Conservation (phyloP, 768 basidiomycete genomes). For the Lactarius quietus region DNA sequence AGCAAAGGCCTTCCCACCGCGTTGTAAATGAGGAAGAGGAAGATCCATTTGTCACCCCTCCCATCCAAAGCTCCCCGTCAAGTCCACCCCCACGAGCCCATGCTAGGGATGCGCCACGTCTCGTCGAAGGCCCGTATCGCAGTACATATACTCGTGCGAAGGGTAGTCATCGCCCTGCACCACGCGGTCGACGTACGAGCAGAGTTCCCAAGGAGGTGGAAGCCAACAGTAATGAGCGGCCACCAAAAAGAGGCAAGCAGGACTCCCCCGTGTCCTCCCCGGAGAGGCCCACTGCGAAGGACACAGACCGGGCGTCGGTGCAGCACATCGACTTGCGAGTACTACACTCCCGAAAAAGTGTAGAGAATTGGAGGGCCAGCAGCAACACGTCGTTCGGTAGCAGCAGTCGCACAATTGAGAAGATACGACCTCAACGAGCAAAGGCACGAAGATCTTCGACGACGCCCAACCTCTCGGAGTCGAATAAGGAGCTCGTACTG, state of each 20-base stretch:
- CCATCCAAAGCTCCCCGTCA: background rate
- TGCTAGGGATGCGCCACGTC: conserved; percentile 26
- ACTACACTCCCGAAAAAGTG: conserved; percentile 7
- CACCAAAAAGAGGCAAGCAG: background rate
- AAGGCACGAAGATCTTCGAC: conserved; percentile 6
- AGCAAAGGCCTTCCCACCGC: background rate
- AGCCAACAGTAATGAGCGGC: conserved; percentile 10
- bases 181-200: conserved; percentile 11
- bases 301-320: conserved; percentile 6
- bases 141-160: conserved; percentile 28
- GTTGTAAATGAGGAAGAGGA: conserved; percentile 3
- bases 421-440: background rate
- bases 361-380: background rate
- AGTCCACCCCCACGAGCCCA: background rate
- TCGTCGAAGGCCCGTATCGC: conserved; percentile 29
- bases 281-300: background rate
- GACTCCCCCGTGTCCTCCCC: background rate
- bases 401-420: conserved; percentile 10
- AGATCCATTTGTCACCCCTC: conserved; percentile 16
- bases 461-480: conserved; percentile 23
- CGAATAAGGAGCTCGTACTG: conserved; percentile 26
- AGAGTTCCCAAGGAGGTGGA: conserved; percentile 14
- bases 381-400: conserved; percentile 2
- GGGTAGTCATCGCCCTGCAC: conserved; percentile 12
- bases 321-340: conserved; percentile 17